Base-by-base conservation (phyloP, 805 yeast species). In the Candida endomychidarum region DNA sequence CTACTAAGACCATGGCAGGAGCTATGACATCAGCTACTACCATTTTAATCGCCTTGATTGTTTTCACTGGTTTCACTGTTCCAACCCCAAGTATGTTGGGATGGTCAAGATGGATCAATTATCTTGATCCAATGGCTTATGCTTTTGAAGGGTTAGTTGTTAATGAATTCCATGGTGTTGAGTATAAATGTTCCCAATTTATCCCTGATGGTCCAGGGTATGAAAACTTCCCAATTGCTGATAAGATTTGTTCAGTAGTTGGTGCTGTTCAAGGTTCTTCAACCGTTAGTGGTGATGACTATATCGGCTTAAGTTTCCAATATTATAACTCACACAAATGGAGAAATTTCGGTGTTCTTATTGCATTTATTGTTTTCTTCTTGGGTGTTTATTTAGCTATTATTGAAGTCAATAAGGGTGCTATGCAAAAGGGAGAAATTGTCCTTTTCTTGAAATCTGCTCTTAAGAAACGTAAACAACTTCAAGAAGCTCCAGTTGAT, bases 321-420 rank as follows among this genome's bases (percentile, higher is more conserved):
- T 87, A 81, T 65, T 54, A 55, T 15, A 78, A 72, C 52, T 46
- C 60, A 14, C 86, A 87, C 58, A 72, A 75, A 36, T 87, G 96
- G 96, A 78, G 95, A 66, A 84, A 87, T 58, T 71, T 82, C 42
- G 96, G 89, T 53, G 76, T 83, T 44, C 42, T 76, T 42, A 56
- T 80, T 53, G 86, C 75, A 2, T 81, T 70, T 52, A 58, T 70
- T 40, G 47, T 67, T 3, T 72, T 73, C 46, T 71, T 72, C 56
- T 48, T 74, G 40, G 38, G 47, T 25, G 48, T 63, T 17, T 64
- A 66, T 49, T 52, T 65, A 24, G 37, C 46, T 3, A 61, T 65
- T 44, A 61, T 66, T 27, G 71, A 65, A 48, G 44, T 48, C 24
- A 65, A 65, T 51, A 62, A 63, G 47, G 70, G 70, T 49, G 63